Conservation (phyloP, 2,329 filamentous ascomycete genomes). For the Venturia asperata region DNA sequence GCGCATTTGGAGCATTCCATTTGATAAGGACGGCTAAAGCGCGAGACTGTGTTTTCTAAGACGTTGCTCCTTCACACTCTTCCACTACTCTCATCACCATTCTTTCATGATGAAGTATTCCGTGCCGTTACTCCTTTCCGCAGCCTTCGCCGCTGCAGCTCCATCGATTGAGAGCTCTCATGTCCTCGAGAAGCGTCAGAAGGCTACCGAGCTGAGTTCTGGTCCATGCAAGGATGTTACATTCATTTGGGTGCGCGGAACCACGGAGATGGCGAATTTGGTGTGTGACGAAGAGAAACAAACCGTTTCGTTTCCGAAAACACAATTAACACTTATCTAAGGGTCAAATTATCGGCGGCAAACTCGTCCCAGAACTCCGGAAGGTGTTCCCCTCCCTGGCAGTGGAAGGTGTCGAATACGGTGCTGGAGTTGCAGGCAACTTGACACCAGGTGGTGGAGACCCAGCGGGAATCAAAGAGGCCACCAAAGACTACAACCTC, state of each 20-base stretch:
- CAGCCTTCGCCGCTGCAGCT: slow-evolving; percentile 9
- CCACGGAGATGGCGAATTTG: slow-evolving; percentile 36
- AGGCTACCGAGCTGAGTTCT: slow-evolving; percentile 32
- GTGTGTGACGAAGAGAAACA: slow-evolving; percentile 25
- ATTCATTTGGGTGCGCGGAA: slow-evolving; percentile 38
- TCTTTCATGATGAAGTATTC: slow-evolving; percentile 1
- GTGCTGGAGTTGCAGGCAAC: slow-evolving; percentile 31
- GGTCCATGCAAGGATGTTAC: slow-evolving; percentile 33
- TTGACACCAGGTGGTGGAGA: slow-evolving; percentile 30
- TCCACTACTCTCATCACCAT: background rate
- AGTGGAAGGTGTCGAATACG: slow-evolving; percentile 34
- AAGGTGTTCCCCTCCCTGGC: slow-evolving; percentile 22
- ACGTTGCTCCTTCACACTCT: background rate
- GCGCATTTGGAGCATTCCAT: background rate
- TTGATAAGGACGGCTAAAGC: background rate
- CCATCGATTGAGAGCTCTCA: background rate
- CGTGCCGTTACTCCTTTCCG: background rate
- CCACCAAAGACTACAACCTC: slow-evolving; percentile 31
- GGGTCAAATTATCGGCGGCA: slow-evolving; percentile 20
- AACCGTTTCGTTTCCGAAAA: background rate
- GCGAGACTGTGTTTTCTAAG: background rate
- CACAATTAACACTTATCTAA: slow-evolving; percentile 17
- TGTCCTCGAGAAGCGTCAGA: slow-evolving; percentile 13
- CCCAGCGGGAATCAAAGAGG: slow-evolving; percentile 29
- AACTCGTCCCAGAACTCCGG: slow-evolving; percentile 10